Evolutionary conservation across 1,284 basidiomycete species (phyloP).

Genomic region (Ceratobasidium sp.): DNA sequence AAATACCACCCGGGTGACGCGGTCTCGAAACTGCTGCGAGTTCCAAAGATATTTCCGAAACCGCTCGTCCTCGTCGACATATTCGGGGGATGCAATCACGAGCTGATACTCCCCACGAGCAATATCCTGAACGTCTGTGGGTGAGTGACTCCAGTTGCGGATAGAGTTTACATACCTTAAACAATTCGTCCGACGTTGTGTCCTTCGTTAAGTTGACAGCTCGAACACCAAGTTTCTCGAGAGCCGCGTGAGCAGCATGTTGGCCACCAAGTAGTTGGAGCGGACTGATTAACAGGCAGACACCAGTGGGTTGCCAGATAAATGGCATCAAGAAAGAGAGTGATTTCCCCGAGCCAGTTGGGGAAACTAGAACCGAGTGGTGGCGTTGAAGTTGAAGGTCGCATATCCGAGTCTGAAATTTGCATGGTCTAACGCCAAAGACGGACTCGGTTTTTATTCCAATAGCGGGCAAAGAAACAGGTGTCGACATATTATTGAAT

Average conservation of each 20-base stretch:
- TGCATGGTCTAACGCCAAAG: too few species aligned
- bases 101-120: neutral
- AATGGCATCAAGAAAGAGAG: constrained; percentile 34
- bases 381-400: too few species aligned
- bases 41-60: constrained; percentile 7
- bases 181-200: neutral
- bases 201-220: constrained; percentile 20
- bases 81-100: neutral
- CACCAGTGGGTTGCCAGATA: neutral
- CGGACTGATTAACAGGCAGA: constrained; percentile 25
- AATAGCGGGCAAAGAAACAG: too few species aligned
- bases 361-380: too few species aligned
- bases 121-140: too few species aligned
- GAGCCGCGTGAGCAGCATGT: neutral
- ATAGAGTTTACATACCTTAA: too few species aligned
- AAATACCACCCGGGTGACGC: constrained; percentile 3
- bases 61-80: neutral
- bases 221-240: constrained; percentile 7
- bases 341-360: constrained; percentile 36
- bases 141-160: too few species aligned
- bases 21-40: neutral
- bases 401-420: too few species aligned
- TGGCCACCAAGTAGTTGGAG: constrained; percentile 28
- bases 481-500: too few species aligned
- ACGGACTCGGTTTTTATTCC: too few species aligned